Conservation (phyloP, 169 alveolate genomes). For the Babesia ovis region DNA sequence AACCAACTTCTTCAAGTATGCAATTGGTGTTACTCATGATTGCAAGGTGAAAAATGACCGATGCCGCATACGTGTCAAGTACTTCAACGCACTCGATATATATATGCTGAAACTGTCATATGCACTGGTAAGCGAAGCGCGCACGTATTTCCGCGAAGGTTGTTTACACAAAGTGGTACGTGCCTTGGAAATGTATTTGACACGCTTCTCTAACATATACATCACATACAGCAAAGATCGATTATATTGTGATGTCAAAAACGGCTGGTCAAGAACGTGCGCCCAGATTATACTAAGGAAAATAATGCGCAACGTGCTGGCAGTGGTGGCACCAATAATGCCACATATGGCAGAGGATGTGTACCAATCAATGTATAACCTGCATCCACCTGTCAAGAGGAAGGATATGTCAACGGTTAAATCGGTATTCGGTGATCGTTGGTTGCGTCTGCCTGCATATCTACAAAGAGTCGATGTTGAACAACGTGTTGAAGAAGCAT, state of each 20-base stretch:
- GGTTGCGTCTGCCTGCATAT: constrained; percentile 31
- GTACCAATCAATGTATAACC: constrained; percentile 1
- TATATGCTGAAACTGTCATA: constrained; percentile 46
- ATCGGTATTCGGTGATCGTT: constrained; percentile 49
- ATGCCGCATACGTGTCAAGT: constrained; percentile 1
- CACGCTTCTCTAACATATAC: constrained; percentile 49
- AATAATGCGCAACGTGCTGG: constrained; percentile 30
- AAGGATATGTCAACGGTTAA: not conserved
- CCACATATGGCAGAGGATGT: constrained; percentile 68
- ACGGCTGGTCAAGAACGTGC: constrained; percentile 14
- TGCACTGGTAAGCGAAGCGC: constrained; percentile 25
- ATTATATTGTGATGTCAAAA: constrained; percentile 35
- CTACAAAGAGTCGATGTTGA: constrained; percentile 14
- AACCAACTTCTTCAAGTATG: constrained; percentile 56
- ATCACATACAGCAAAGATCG: constrained; percentile 53
- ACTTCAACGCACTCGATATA: constrained; percentile 40
- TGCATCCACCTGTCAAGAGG: not conserved
- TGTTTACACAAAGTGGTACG: constrained; percentile 42
- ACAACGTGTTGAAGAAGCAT: not conserved
- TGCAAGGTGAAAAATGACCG: constrained; percentile 12
- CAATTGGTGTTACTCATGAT: constrained; percentile 40
- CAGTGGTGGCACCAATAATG: constrained; percentile 60
- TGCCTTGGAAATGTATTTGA: constrained; percentile 34
- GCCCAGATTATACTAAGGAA: constrained; percentile 32
- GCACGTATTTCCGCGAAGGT: constrained; percentile 25